Percentiles rank a stretch among this genome's conserved stretches.
Evolutionary conservation across 202 grass and related monocot genomes (phyloP).

Genomic region (Panicum hallii): DNA sequence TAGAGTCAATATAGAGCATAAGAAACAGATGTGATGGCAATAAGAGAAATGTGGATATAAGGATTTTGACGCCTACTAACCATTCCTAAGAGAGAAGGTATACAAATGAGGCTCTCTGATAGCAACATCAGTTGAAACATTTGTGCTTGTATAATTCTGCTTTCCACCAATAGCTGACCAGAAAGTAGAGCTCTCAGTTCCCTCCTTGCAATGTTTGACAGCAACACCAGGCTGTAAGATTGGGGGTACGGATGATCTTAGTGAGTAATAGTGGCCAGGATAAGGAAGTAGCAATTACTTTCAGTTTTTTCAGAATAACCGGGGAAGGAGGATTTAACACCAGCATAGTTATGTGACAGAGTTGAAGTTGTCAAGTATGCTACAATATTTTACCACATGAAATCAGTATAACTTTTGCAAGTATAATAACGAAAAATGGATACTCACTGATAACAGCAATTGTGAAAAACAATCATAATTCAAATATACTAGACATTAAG

Average conservation of each 20-base stretch:
- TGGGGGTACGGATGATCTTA: slow-evolving; percentile 35
- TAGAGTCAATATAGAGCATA: slow-evolving; percentile 40
- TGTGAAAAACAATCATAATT: slow-evolving; percentile 17
- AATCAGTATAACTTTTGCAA: not conserved
- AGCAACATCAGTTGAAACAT: slow-evolving; percentile 52
- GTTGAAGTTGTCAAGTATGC: not conserved
- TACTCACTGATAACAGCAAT: not conserved
- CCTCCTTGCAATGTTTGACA: slow-evolving; percentile 88
- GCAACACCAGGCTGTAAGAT: slow-evolving; percentile 67
- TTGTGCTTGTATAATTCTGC: slow-evolving; percentile 65
- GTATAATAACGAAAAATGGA: not conserved
- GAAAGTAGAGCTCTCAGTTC: slow-evolving; percentile 80
- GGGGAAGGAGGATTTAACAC: not conserved
- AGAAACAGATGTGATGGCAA: not conserved
- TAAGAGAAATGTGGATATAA: slow-evolving; percentile 6
- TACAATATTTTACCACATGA: slow-evolving; percentile 3
- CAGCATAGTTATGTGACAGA: slow-evolving; percentile 2
- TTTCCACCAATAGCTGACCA: slow-evolving; percentile 88
- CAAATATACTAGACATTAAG: not conserved
- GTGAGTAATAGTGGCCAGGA: slow-evolving; percentile 11
- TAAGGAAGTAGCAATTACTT: slow-evolving; percentile 17
- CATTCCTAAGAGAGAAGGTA: slow-evolving; percentile 64
- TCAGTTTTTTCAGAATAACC: slow-evolving; percentile 8
- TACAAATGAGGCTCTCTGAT: slow-evolving; percentile 81
- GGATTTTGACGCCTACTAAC: slow-evolving; percentile 50